These are phyloP conservation scores for Ogataea ganodermae DNA, from an alignment of 805 yeast species.

Conservation along the genomic window DNA sequence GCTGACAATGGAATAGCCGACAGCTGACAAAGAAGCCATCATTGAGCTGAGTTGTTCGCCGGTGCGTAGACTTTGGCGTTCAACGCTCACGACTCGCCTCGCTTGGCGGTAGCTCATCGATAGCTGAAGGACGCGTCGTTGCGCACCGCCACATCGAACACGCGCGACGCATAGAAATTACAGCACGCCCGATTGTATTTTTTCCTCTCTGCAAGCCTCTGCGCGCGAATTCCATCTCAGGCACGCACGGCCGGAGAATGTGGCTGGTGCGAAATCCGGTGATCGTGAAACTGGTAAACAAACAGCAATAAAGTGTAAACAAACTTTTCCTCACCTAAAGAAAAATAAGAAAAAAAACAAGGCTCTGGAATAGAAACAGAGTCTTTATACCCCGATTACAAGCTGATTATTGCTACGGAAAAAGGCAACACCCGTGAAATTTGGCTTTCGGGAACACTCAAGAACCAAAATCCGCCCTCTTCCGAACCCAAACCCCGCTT, in stretches of 20 bases:
- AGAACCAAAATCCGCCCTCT: not conserved
- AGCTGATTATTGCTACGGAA: not conserved
- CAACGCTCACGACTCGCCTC: too few species aligned
- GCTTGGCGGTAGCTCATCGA: too few species aligned
- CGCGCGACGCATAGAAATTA: not conserved
- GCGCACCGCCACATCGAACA: slow-evolving; percentile 2
- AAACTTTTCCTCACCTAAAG: slow-evolving; percentile 1
- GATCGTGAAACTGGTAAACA: slow-evolving; percentile 12
- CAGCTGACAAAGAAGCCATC: too few species aligned
- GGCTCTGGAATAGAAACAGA: not conserved
- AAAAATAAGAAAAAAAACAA: not conserved
- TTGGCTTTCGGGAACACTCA: not conserved
- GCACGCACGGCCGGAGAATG: slow-evolving; percentile 7
- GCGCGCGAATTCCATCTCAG: not conserved
- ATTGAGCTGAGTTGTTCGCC: too few species aligned
- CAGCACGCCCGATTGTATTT: not conserved
- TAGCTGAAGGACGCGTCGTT: too few species aligned
- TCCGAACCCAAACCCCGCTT: too few species aligned
- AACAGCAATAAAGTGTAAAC: slow-evolving; percentile 11
- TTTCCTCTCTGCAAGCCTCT: not conserved
- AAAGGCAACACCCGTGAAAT: too few species aligned
- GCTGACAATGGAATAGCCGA: too few species aligned
- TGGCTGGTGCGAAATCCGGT: slow-evolving; percentile 4
- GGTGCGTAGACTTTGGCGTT: too few species aligned
- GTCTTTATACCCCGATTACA: not conserved